These are phyloP conservation scores for Penicillium tannophilum DNA, from an alignment of 495 filamentous ascomycete species.

Conservation along the genomic window DNA sequence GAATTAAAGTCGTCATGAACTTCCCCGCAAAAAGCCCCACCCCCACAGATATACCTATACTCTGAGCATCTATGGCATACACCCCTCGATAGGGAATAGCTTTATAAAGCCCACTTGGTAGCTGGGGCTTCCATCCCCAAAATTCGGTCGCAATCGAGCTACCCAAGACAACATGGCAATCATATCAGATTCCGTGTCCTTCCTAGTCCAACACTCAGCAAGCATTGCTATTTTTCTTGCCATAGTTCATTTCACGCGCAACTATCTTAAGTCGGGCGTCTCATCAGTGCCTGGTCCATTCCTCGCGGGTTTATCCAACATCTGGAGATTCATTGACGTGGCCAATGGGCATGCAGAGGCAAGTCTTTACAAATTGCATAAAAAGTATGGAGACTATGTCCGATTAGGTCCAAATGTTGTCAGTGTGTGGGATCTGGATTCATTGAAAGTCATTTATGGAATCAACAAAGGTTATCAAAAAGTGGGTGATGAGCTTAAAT, in stretches of 20 bases:
- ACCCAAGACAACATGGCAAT: not conserved
- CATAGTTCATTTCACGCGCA: not conserved
- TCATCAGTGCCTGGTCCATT: conserved; percentile 19
- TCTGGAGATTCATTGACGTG: conserved; percentile 23
- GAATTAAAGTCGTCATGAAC: not conserved
- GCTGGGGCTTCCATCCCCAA: no score
- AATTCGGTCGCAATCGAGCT: no score
- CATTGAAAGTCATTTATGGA: not conserved
- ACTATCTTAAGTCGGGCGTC: not conserved
- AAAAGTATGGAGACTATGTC: conserved; percentile 56
- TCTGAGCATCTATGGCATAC: not conserved
- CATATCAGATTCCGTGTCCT: not conserved
- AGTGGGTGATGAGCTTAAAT: not conserved
- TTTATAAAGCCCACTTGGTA: no score
- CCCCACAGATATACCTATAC: not conserved
- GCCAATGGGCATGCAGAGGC: conserved; percentile 28
- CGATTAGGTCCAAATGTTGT: conserved; percentile 61
- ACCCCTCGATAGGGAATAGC: no score
- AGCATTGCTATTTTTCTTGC: not conserved
- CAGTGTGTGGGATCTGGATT: conserved; percentile 46
- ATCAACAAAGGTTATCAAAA: not conserved
- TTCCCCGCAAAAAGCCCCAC: conserved; percentile 6
- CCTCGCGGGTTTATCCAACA: conserved; percentile 18
- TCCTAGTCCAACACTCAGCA: not conserved
- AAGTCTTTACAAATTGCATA: conserved; percentile 43